Evolutionary conservation across 768 basidiomycete species (phyloP), one percentile per base, ranked within the genome.

Genomic region (Boletus rubropictus): DNA sequence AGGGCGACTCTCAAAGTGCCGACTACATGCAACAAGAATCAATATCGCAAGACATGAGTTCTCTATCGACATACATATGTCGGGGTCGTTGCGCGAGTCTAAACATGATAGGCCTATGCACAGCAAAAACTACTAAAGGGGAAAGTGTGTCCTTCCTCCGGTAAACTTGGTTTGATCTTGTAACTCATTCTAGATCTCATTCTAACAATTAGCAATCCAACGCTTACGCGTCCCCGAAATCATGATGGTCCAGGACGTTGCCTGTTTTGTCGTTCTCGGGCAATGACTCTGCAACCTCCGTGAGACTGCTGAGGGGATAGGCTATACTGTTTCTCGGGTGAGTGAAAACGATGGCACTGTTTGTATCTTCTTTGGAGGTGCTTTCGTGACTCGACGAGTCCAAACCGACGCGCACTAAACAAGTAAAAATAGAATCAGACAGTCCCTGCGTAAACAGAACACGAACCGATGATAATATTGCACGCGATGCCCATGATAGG

Each of bases 401-500:
- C 4, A 41, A 10, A 18, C 46, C 39, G 12, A 42, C 17, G 3
- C 46, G 46, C 22, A 47, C 46, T 47, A 34, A 20, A 42, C 15
- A n/a, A 18, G 4, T 4, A 18, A 11, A 7, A 32, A 33, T 11
- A 15, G 10, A 15, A 2, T 9, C 17, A 17, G 33, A 20, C 34
- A 22, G 17, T 12, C 9, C 11, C 12, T 27, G 33, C 22, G 8
- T 15, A 20, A 33, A 27, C 17, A 12, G 7, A 27, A 21, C 12
- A 41, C 49, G 10, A 35, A 50, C 49, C 49, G 8, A 46, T 50
- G 39, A 50, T 41, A 7, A 50, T 20, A 21, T 46, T 50, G 44
- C 46, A 50, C 7, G 49, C 38, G 21, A 50, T 50, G 5, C 49
- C 49, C 49, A 50, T 50, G 28, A 50, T 41, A 1, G 49, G 49